Conservation (phyloP, 495 filamentous ascomycete genomes). For the Xylona heveae region DNA sequence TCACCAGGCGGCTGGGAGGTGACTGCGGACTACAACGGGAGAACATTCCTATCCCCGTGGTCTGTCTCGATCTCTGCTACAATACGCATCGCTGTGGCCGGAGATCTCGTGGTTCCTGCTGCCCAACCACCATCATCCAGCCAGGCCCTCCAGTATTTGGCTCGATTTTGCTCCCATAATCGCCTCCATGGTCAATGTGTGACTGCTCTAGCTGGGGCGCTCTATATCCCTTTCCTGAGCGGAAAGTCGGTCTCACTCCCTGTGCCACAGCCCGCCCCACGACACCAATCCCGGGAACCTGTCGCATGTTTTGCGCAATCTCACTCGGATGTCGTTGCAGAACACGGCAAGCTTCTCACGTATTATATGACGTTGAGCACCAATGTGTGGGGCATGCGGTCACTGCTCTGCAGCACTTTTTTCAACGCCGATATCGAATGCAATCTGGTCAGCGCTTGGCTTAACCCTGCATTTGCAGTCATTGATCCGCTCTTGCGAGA, state of each 20-base stretch:
- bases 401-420: constrained; percentile 13
- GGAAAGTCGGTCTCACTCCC: constrained; percentile 8
- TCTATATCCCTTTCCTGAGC: constrained; percentile 12
- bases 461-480: constrained; percentile 14
- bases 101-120: constrained; percentile 4
- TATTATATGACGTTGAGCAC: constrained; percentile 13
- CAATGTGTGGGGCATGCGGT: constrained; percentile 13
- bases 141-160: constrained; percentile 12
- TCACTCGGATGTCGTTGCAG: constrained; percentile 16
- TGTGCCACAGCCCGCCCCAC: constrained; percentile 6
- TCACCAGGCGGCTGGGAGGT: constrained; percentile 9
- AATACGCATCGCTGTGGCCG: too few relatives aligned
- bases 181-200: constrained; percentile 14
- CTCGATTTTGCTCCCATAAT: constrained; percentile 11
- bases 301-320: too few relatives aligned
- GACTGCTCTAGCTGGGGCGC: constrained; percentile 11
- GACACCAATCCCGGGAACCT: too few relatives aligned
- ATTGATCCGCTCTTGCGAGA: constrained; percentile 6
- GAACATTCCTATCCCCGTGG: constrained; percentile 14
- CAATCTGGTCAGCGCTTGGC: constrained; percentile 16
- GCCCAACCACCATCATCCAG: constrained; percentile 6
- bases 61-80: too few relatives aligned
- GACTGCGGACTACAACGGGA: constrained; percentile 10
- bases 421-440: constrained; percentile 13
- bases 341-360: constrained; percentile 7